Conservation (phyloP, 2,329 filamentous ascomycete species). For the Scopulariopsis brevicaulis region DNA sequence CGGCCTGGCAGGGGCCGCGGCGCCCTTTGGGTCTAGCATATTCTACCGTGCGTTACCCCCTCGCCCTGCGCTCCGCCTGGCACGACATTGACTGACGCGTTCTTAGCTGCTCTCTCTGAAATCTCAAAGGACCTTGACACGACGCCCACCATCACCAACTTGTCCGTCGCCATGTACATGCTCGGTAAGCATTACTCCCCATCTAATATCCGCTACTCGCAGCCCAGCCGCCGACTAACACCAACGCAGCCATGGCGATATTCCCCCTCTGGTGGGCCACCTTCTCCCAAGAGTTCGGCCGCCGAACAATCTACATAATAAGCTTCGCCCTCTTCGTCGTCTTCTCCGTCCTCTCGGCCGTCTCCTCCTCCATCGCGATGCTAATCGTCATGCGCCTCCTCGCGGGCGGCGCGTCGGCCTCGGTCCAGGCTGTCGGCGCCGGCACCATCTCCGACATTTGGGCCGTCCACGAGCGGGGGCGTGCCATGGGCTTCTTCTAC, state of each 20-base stretch:
- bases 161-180: constrained; percentile 74
- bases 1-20: constrained; percentile 63
- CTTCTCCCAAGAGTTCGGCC: constrained; percentile 62
- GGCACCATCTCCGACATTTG: constrained; percentile 77
- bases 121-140: constrained; percentile 52
- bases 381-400: constrained; percentile 67
- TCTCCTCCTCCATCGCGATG: constrained; percentile 62
- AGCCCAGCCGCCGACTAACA: neutral
- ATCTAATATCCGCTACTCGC: neutral
- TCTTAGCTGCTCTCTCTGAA: constrained; percentile 53
- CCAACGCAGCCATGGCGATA: constrained; percentile 52
- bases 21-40: constrained; percentile 75
- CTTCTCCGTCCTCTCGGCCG: constrained; percentile 58
- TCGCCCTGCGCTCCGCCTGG: neutral
- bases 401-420: constrained; percentile 65
- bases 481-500: constrained; percentile 77
- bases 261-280: constrained; percentile 83
- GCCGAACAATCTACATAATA: constrained; percentile 66
- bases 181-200: constrained; percentile 21
- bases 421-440: constrained; percentile 72
- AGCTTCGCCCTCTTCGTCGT: constrained; percentile 64
- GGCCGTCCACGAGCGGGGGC: constrained; percentile 59
- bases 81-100: neutral
- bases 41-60: constrained; percentile 55
- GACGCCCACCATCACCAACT: constrained; percentile 55